A percentile compares a stretch with the other conserved stretches of the same genome.
Conservation (phyloP, 768 basidiomycete genomes). For the Rhodotorula kratochvilovae region DNA sequence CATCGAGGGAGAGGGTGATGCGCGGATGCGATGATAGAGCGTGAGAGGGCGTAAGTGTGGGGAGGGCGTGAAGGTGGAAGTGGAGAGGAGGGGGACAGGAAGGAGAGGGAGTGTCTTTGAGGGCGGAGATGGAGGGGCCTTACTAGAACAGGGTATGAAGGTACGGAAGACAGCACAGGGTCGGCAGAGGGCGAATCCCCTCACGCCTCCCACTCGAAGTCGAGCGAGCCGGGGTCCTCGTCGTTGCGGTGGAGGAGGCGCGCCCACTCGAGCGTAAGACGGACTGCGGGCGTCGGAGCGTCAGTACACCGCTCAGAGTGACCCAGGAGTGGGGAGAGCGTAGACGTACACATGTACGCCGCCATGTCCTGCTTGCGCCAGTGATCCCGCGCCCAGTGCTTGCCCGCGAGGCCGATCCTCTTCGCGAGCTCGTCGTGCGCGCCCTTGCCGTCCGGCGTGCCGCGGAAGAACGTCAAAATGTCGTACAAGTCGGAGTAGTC, state of each 20-base stretch:
- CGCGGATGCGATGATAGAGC: too few species aligned
- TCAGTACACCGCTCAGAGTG: neutral
- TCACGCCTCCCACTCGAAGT: constrained; percentile 21
- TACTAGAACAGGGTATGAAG: too few species aligned
- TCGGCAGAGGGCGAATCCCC: neutral
- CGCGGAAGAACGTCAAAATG: constrained; percentile 65
- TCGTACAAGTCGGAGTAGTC: constrained; percentile 56
- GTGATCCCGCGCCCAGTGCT: constrained; percentile 39
- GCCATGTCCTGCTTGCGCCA: constrained; percentile 43
- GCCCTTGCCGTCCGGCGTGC: constrained; percentile 57
- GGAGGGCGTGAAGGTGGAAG: too few species aligned
- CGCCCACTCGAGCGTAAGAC: constrained; percentile 40
- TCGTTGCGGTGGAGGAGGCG: constrained; percentile 40
- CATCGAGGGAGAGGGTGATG: too few species aligned
- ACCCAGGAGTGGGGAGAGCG: neutral
- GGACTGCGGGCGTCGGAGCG: constrained; percentile 13
- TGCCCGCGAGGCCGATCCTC: constrained; percentile 57
- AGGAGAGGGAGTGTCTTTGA: too few species aligned
- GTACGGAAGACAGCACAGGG: too few species aligned
- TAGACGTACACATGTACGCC: constrained; percentile 35
- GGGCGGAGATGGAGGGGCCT: too few species aligned
- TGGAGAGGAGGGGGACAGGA: too few species aligned
- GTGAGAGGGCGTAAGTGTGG: too few species aligned
- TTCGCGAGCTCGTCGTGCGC: constrained; percentile 60
- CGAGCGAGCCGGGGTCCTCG: constrained; percentile 28